A percentile compares a stretch with the other conserved stretches of the same genome.
Conservation (phyloP, 2,329 filamentous ascomycete species). For the Aureobasidium lini region DNA sequence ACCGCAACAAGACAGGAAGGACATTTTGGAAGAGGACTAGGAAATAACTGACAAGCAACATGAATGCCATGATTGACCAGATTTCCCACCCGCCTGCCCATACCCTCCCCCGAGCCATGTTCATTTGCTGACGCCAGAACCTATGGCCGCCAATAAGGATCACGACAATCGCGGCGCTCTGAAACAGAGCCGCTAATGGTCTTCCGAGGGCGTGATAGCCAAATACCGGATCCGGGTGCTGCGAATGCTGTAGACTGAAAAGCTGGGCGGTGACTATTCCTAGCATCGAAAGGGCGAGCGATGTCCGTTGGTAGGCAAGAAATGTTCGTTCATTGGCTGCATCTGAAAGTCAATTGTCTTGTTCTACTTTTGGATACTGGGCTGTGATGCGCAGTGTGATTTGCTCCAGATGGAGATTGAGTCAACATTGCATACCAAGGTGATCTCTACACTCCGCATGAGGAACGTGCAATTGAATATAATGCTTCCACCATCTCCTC, state of each 20-base stretch:
- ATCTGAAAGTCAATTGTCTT: background rate
- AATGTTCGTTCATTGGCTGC: constrained; percentile 68
- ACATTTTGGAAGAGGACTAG: constrained; percentile 12
- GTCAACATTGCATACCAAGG: constrained; percentile 39
- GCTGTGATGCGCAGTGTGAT: background rate
- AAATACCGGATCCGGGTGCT: constrained; percentile 38
- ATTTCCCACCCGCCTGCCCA: constrained; percentile 54
- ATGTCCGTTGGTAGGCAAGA: constrained; percentile 65
- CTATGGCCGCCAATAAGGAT: constrained; percentile 49
- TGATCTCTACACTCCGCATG: constrained; percentile 48
- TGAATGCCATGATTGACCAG: constrained; percentile 38
- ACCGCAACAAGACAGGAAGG: background rate
- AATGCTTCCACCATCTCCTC: constrained; percentile 40
- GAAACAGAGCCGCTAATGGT: constrained; percentile 48
- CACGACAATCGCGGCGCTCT: constrained; percentile 42
- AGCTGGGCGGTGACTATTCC: constrained; percentile 61
- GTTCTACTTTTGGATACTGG: background rate
- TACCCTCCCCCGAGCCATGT: constrained; percentile 50
- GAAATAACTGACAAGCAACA: constrained; percentile 39
- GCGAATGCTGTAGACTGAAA: constrained; percentile 51
- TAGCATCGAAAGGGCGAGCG: constrained; percentile 58
- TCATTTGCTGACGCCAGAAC: constrained; percentile 55
- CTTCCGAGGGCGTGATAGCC: constrained; percentile 55
- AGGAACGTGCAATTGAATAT: constrained; percentile 45
- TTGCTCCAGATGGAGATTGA: too few relatives aligned